Conservation (phyloP, 2,329 filamentous ascomycete genomes). For the Amauroascus niger region DNA sequence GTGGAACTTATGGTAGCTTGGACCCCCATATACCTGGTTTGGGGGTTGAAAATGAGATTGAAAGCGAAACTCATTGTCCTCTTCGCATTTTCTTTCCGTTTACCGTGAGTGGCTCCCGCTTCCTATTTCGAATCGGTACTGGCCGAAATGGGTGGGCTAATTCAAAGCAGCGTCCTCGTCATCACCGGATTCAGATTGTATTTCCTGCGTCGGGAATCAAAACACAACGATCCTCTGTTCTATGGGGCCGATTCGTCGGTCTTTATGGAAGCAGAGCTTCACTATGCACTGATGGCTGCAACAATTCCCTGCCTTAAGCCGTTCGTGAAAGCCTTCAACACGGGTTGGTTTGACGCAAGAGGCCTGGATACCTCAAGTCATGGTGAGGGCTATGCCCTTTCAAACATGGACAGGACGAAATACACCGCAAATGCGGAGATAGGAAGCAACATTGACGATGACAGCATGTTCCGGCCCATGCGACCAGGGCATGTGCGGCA, state of each 20-base stretch:
- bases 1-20: constrained; percentile 14
- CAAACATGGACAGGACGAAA: constrained; percentile 6
- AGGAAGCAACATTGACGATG: not conserved
- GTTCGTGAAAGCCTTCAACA: constrained; percentile 18
- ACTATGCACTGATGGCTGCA: constrained; percentile 17
- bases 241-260: constrained; percentile 15
- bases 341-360: constrained; percentile 14
- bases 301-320: constrained; percentile 18
- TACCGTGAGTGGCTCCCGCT: constrained; percentile 14
- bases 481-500: not conserved
- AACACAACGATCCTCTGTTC: constrained; percentile 12
- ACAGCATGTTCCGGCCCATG: not conserved
- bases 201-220: constrained; percentile 12
- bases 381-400: constrained; percentile 12
- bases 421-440: constrained; percentile 3
- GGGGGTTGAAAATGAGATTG: constrained; percentile 15
- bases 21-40: constrained; percentile 16
- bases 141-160: not conserved
- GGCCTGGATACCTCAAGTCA: constrained; percentile 4
- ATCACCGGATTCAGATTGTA: constrained; percentile 12
- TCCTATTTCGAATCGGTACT: not conserved
- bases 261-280: constrained; percentile 15
- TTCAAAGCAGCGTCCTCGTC: constrained; percentile 14
- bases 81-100: constrained; percentile 17
- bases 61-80: constrained; percentile 16